Evolutionary conservation across 352 stramenopile species (phyloP), one percentile per base, ranked within the genome.

Genomic region (Phytophthora nicotianae): DNA sequence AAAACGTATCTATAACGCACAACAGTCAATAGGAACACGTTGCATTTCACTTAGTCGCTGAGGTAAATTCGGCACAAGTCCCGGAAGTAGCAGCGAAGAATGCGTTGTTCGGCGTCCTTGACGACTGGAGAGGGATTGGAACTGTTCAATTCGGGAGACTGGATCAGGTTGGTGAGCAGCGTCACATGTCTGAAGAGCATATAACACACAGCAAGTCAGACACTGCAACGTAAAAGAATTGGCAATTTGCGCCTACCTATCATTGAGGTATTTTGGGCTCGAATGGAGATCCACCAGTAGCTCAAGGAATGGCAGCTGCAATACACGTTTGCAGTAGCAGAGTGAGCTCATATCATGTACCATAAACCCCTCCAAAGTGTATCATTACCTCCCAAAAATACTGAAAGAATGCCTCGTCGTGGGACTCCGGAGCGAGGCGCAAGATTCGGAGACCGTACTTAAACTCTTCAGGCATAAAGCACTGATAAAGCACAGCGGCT

Each of bases 401-500:
- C 80, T 95, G 86, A 50, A 93, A 95, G 58, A 92, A 92, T 13
- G 67, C 69, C 2, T 86, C 68, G 50, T 93, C 83, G 58, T 93
- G 84, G 6, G 72, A 74, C 52, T 90, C 80, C 7, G 86, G 84
- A n/a, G 83, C 59, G 20, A 86, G 58, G 33, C 86, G 84, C 40
- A 95, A 73, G 43, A 95, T 89, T 27, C 84, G 86, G 24, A 95
- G 74, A 1, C 86, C 86, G 45, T 93, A 95, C 57, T 89, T 90
- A 51, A 88, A 74, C 62, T 95, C 86, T 35, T 95, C 86, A 7
- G 75, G 62, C 21, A 81, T 68, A 70, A 95, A 93, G 52, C 77
- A 92, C 62, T 95, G 86, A 60, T 95, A 95, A 13, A 95, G 65
- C 55, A 95, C 84, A 14, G 86, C 82, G n/a, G 86, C 86, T 35